A percentile compares a stretch with the other conserved stretches of the same genome.
Evolutionary conservation across 2,329 filamentous ascomycete genomes (phyloP).

Genomic region (Hypocreales sp.): DNA sequence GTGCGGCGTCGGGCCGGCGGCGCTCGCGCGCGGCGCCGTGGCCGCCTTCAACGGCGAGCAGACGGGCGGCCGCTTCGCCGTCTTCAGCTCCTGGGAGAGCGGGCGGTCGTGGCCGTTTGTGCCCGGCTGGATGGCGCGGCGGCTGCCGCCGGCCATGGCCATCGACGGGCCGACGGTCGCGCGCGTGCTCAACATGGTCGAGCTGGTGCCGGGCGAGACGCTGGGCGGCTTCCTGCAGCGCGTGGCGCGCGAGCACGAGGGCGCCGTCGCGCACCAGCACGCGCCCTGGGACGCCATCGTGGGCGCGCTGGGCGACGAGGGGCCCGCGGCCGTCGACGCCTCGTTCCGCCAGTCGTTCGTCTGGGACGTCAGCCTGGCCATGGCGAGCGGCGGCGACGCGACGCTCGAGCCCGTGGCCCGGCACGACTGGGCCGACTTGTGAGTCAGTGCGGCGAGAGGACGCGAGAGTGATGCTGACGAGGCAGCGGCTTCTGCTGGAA

Average conservation of each 20-base stretch:
- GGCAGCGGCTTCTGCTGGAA: constrained; percentile 21
- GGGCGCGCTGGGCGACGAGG: constrained; percentile 16
- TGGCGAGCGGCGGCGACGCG: constrained; percentile 9
- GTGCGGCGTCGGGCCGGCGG: constrained; percentile 10
- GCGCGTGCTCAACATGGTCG: constrained; percentile 19
- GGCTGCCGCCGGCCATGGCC: constrained; percentile 19
- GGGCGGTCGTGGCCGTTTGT: constrained; percentile 21
- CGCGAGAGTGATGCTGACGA: neutral
- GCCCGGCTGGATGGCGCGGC: constrained; percentile 16
- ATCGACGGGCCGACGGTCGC: constrained; percentile 20
- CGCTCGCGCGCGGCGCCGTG: constrained; percentile 16
- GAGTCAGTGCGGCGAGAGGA: constrained; percentile 4
- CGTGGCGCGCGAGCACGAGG: constrained; percentile 11
- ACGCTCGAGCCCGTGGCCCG: constrained; percentile 14
- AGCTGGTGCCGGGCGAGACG: constrained; percentile 11
- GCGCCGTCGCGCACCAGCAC: constrained; percentile 13
- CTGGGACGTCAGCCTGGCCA: constrained; percentile 20
- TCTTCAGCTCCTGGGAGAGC: constrained; percentile 19
- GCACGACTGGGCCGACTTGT: constrained; percentile 23
- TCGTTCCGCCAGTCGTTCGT: constrained; percentile 21
- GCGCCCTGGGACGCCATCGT: constrained; percentile 18
- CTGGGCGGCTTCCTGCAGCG: constrained; percentile 12
- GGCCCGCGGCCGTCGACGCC: constrained; percentile 13
- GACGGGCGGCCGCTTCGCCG: constrained; percentile 14
- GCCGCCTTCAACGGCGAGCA: constrained; percentile 17